A percentile compares a stretch with the other conserved stretches of the same genome.
phyloP scores from a whole-genome alignment of 495 filamentous ascomycete species.

The Poronia punctata region DNA sequence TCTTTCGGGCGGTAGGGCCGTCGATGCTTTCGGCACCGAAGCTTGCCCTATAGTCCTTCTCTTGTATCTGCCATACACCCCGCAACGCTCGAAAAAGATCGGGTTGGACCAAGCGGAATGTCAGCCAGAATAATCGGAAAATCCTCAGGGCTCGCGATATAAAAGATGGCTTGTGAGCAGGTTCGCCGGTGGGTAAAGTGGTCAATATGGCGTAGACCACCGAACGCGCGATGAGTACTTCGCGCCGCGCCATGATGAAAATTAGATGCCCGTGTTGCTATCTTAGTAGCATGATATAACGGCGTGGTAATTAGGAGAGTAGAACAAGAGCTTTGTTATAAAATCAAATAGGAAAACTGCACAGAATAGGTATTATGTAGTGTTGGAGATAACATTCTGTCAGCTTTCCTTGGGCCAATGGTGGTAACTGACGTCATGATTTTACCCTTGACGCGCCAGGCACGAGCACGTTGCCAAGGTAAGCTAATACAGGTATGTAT shows the following conservation, averaged over 20 bases:
- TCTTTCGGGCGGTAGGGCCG: conserved; percentile 16
- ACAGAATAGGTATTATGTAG: no score
- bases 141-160: conserved; percentile 26
- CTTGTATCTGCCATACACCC: conserved; percentile 43
- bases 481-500: no score
- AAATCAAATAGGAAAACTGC: no score
- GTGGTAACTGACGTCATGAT: no score
- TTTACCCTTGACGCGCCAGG: no score
- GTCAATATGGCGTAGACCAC: conserved; percentile 24
- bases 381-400: no score
- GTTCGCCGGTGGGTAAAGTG: conserved; percentile 12
- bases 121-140: conserved; percentile 33
- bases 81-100: conserved; percentile 31
- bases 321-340: no score
- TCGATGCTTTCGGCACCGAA: conserved; percentile 33
- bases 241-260: conserved; percentile 21
- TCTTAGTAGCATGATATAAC: no score
- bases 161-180: conserved; percentile 14
- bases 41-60: conserved; percentile 47
- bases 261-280: no score
- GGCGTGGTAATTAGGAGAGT: no score
- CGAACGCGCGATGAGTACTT: conserved; percentile 26
- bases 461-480: no score
- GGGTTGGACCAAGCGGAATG: conserved; percentile 28
- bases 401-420: no score